Percentiles rank a stretch among this genome's conserved stretches.
phyloP scores from a whole-genome alignment of 257 asterid genomes.

The Fraxinus pennsylvanica region DNA sequence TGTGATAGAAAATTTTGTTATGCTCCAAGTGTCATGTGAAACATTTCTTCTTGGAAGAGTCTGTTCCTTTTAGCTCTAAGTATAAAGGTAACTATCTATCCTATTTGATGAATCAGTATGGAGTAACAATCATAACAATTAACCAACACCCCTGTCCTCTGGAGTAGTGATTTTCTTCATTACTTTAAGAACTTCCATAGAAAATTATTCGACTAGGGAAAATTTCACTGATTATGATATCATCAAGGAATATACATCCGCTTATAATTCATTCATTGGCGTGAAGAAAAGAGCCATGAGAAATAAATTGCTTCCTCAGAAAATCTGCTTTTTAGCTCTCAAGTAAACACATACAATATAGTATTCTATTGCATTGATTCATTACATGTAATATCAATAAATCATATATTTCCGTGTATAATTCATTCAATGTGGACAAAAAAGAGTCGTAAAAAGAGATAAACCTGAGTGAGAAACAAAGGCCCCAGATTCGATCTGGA shows the following conservation, averaged over 20 bases:
- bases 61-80: too few relatives aligned
- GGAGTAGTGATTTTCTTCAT: neutral
- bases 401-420: neutral
- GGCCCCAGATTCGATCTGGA: slow-evolving; percentile 34
- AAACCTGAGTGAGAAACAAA: slow-evolving; percentile 3
- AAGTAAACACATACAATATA: neutral
- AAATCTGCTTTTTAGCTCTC: neutral
- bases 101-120: too few relatives aligned
- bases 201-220: neutral
- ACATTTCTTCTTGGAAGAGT: too few relatives aligned
- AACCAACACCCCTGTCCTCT: neutral
- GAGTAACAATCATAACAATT: neutral
- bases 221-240: neutral
- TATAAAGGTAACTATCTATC: too few relatives aligned
- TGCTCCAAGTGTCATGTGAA: too few relatives aligned
- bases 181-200: neutral
- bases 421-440: neutral
- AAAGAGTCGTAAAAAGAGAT: neutral
- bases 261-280: neutral
- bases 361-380: neutral
- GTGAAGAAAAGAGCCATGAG: too few relatives aligned
- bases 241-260: neutral
- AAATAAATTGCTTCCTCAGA: too few relatives aligned
- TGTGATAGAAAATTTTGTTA: too few relatives aligned
- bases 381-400: neutral